These are phyloP conservation scores for Gigaspora rosea DNA, from an alignment of 192 early-diverging fungal genomes.

Conservation along the genomic window DNA sequence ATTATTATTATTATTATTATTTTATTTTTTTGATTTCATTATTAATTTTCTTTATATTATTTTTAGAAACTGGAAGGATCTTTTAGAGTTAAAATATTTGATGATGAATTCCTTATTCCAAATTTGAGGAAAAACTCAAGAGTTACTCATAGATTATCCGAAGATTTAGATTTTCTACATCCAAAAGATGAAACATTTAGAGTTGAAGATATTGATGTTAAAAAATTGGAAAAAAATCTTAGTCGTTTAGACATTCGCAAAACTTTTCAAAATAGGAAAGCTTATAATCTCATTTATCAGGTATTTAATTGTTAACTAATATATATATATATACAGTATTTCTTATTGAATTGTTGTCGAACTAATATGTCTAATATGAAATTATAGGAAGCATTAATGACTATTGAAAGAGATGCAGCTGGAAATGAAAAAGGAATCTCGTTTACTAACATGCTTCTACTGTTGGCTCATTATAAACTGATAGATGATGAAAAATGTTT, in stretches of 20 bases:
- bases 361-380: constrained; percentile 29
- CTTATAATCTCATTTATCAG: constrained; percentile 43
- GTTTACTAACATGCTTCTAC: constrained; percentile 58
- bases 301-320: constrained; percentile 14
- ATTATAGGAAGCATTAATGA: constrained; percentile 29
- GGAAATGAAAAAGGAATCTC: constrained; percentile 39
- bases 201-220: constrained; percentile 30
- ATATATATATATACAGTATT: not conserved
- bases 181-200: not conserved
- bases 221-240: constrained; percentile 32
- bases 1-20: constrained; percentile 4
- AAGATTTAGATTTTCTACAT: constrained; percentile 15
- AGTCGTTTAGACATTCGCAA: constrained; percentile 27
- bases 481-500: constrained; percentile 58
- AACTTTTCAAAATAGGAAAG: constrained; percentile 37
- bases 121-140: constrained; percentile 38
- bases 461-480: constrained; percentile 58
- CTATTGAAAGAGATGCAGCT: constrained; percentile 15
- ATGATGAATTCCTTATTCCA: constrained; percentile 46
- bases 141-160: not conserved
- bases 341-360: constrained; percentile 13
- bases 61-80: constrained; percentile 52
- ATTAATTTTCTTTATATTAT: not conserved
- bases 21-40: not conserved
- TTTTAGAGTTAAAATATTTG: constrained; percentile 53